Base-by-base conservation (phyloP, 257 asterid genomes). In the Scutellaria minor region DNA sequence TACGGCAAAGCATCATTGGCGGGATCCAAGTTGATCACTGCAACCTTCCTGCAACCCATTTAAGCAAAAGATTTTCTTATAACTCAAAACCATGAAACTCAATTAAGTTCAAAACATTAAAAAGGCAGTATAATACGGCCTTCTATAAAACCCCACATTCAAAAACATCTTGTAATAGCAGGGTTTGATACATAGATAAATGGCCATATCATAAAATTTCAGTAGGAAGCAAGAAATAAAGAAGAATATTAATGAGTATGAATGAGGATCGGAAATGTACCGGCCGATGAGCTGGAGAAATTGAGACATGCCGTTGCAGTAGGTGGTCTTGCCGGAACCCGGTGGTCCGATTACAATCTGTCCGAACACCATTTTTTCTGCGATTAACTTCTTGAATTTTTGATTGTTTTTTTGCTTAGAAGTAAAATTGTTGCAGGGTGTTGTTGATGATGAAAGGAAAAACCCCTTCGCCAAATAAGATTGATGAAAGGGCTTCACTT, bases 321-420 rank as follows among this genome's bases (percentile, higher is more conserved):
- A 92, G 72, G 99, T 95, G 27, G 97, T 95, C 87, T 92, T 90
- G 77, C 99, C 99, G 13, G 98, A 95, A 80, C 98, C 99, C 59
- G 99, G 98, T 5, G 98, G 99, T 2, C 99, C 99, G 9, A 95
- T 92, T 56, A 95, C 99, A 68, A 95, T 84, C 86, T 95, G 99
- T 60, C 99, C 98, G 66, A 90, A 95, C 52, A 89, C 99, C 99
- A 92, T 95, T 53, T 24, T 24, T 24, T 24, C 27, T 24, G 27
- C 2, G 27, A 24, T 2, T 24, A 24, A 24, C 2, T 24, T 24
- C 27, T 2, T 24, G 27, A 24, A 24, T 24, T 24, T 24, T 2
- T 24, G 27, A 24, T 24, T 24, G 27, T 24, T 24, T 24, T 24
- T 1, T 24, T 24, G 27, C 27, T 24, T 24, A 24, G 27, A 24